phyloP scores from a whole-genome alignment of 345 rosid genomes.

The Brassica incana region DNA sequence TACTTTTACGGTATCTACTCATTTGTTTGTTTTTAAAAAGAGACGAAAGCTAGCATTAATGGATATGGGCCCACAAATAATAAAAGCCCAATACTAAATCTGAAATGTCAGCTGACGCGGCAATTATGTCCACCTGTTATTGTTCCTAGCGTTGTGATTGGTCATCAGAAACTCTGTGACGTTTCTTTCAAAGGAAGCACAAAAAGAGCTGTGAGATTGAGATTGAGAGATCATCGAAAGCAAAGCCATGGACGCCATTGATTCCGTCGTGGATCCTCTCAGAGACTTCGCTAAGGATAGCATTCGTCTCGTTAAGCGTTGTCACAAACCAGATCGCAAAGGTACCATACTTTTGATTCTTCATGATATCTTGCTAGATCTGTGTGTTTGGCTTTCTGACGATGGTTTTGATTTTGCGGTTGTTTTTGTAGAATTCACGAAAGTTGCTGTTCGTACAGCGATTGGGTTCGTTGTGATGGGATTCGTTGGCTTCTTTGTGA shows the following conservation, averaged over 20 bases:
- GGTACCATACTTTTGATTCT: not conserved
- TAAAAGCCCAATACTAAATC: not conserved
- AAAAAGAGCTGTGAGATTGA: not conserved
- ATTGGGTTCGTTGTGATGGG: slow-evolving; percentile 88
- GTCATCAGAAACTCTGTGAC: slow-evolving; percentile 5
- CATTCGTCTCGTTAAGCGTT: slow-evolving; percentile 73
- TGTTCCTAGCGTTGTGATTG: not conserved
- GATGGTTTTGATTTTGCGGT: not conserved
- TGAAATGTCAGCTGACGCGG: not conserved
- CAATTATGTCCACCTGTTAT: not conserved
- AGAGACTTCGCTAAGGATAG: slow-evolving; percentile 82
- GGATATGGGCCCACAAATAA: not conserved
- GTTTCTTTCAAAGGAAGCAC: not conserved
- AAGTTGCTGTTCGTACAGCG: slow-evolving; percentile 81
- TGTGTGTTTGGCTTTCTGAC: not conserved
- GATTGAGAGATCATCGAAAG: slow-evolving; percentile 3
- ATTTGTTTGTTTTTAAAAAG: not conserved
- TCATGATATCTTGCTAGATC: not conserved
- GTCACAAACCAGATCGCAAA: slow-evolving; percentile 81
- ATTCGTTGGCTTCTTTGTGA: slow-evolving; percentile 75
- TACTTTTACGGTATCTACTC: not conserved
- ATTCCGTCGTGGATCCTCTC: slow-evolving; percentile 71
- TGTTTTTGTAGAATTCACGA: slow-evolving; percentile 56
- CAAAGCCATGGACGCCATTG: slow-evolving; percentile 65
- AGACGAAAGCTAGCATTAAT: not conserved